Base-by-base conservation (phyloP, 331 rosid species). In the Acacia pycnantha region DNA sequence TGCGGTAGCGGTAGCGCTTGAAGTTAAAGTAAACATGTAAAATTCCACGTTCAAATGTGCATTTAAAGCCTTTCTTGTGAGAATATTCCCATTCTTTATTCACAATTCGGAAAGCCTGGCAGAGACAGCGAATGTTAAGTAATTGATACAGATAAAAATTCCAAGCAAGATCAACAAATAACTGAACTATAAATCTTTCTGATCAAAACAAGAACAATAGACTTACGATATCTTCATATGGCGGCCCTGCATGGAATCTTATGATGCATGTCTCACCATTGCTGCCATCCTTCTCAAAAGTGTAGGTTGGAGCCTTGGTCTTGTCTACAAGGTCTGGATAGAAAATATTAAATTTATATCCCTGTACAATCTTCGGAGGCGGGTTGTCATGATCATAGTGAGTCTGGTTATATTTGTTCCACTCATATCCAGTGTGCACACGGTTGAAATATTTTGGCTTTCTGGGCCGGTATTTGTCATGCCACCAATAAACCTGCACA, bases 1-100 rank as follows among this genome's bases (percentile, higher is more conserved):
- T 83, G 9, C 95, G 90, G 85, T 95, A 95, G 70, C 97, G 97
- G 82, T 90, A 90, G 73, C 97, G 95, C 77, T 95, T 95, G 84
- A 95, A 93, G 88, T 95, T 95, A 81, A 95, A 95, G 84, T 95
- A 95, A 16, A 95, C 94, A 1, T 93, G 97, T 81, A 95, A 83
- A 85, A 95, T 93, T 65, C 98, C 98, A 44, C 97, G 98, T 72
- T 95, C 98, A 74, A 95, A 95, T 24, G 95, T 93, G 87, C 97
- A 95, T 79, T 95, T 95, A 14, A 93, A 95, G 71, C 98, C 98
- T 90, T 95, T 93, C 82, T 95, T 93, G 65, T 93, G 97, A 77
- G 97, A 95, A 81, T 95, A 93, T 50, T 95, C 97, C 98, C 97
- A 95, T 84, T 95, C 97, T 81, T 95, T 95, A 89, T 95, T 93